phyloP scores from a whole-genome alignment of 768 basidiomycete species.

The Pleurotus tuoliensis region DNA sequence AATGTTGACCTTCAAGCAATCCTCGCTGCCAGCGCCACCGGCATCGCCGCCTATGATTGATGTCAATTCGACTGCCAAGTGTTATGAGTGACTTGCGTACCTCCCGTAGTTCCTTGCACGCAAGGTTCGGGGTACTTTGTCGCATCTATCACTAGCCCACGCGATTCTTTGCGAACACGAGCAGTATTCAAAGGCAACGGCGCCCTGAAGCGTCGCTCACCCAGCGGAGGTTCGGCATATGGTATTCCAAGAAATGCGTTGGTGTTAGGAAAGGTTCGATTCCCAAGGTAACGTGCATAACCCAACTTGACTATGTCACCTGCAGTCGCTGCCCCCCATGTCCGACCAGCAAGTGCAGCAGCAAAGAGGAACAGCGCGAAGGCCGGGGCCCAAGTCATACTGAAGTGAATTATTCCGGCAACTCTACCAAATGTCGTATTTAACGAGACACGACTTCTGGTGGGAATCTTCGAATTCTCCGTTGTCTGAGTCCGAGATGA shows the following conservation, averaged over 20 bases:
- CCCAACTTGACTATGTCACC: constrained; percentile 46
- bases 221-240: constrained; percentile 56
- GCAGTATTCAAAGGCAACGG: constrained; percentile 49
- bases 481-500: too few species aligned
- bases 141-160: constrained; percentile 44
- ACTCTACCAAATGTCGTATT: too few species aligned
- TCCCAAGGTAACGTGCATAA: constrained; percentile 56
- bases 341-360: too few species aligned
- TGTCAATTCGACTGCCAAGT: not conserved
- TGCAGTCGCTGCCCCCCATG: too few species aligned
- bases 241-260: constrained; percentile 58
- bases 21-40: constrained; percentile 64
- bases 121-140: constrained; percentile 54
- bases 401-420: too few species aligned
- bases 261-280: constrained; percentile 44
- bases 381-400: too few species aligned
- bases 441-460: too few species aligned
- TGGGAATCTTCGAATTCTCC: too few species aligned
- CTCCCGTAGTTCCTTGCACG: constrained; percentile 51
- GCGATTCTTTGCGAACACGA: constrained; percentile 31
- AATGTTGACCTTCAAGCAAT: constrained; percentile 65
- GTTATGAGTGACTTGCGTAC: constrained; percentile 21
- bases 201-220: constrained; percentile 46
- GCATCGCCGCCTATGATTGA: constrained; percentile 41
- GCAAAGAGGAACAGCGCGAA: too few species aligned